A percentile compares a stretch with the other conserved stretches of the same genome.
phyloP scores from a whole-genome alignment of 2,329 filamentous ascomycete species.

The Xylogone sp. region DNA sequence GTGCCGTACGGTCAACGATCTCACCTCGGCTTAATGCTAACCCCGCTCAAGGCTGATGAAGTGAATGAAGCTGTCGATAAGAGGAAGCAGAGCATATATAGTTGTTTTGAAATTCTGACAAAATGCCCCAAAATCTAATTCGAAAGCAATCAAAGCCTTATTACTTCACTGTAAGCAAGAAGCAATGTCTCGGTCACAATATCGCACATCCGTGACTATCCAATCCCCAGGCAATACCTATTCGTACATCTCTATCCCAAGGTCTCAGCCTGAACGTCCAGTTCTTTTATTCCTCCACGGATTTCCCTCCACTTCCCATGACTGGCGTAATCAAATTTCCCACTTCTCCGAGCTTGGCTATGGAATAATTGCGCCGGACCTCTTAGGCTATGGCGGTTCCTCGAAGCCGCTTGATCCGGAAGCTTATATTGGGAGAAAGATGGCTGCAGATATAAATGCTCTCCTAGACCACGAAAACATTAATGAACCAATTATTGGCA shows the following conservation, averaged over 20 bases:
- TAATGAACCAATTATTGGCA: slow-evolving; percentile 7
- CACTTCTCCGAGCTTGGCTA: slow-evolving; percentile 30
- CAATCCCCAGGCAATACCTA: slow-evolving; percentile 8
- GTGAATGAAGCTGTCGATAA: not conserved
- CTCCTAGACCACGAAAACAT: slow-evolving; percentile 27
- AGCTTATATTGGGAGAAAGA: slow-evolving; percentile 27
- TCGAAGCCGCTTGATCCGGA: slow-evolving; percentile 25
- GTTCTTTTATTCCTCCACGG: slow-evolving; percentile 44
- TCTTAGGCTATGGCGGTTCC: slow-evolving; percentile 35
- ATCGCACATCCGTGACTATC: slow-evolving; percentile 3
- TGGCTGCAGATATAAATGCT: slow-evolving; percentile 30
- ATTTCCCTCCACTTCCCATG: slow-evolving; percentile 41
- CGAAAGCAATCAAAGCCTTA: not conserved
- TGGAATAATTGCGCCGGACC: slow-evolving; percentile 39
- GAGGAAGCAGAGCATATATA: too few relatives aligned
- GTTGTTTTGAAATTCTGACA: not conserved
- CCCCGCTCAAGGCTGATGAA: not conserved
- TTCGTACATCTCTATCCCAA: slow-evolving; percentile 25
- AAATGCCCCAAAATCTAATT: not conserved
- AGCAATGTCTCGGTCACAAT: not conserved
- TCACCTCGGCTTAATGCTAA: not conserved
- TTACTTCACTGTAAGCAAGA: not conserved
- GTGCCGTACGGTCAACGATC: not conserved
- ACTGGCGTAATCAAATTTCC: slow-evolving; percentile 31
- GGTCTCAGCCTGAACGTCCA: slow-evolving; percentile 4